phyloP scores from a whole-genome alignment of 768 basidiomycete genomes.

The Rubroboletus pulcherrimus region DNA sequence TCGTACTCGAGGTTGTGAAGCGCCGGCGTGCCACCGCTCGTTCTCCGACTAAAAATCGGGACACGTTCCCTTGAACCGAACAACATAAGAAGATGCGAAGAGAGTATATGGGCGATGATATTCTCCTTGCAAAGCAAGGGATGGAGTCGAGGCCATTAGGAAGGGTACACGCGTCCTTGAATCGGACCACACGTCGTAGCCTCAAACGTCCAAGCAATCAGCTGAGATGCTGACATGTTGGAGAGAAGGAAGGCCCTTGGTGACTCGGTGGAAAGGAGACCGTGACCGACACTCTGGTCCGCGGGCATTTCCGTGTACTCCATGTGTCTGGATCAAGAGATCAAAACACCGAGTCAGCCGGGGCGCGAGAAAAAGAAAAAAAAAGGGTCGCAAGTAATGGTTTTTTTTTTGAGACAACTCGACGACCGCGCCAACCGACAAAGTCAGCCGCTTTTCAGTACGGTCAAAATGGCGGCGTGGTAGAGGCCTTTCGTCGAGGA shows the following conservation, averaged over 20 bases:
- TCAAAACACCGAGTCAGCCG: conserved; percentile 14
- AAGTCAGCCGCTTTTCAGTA: too few relatives aligned
- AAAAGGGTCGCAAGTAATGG: neutral
- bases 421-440: too few relatives aligned
- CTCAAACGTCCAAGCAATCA: neutral
- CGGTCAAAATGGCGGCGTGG: too few relatives aligned
- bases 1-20: neutral
- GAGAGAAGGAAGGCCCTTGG: neutral
- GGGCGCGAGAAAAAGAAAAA: neutral
- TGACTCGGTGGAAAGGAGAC: neutral
- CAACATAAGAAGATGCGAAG: neutral
- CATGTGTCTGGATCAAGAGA: conserved; percentile 7
- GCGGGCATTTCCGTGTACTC: conserved; percentile 17
- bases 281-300: neutral
- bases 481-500: too few relatives aligned
- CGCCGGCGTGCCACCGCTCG: neutral
- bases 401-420: too few relatives aligned
- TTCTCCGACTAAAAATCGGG: neutral
- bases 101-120: neutral
- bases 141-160: neutral
- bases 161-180: too few relatives aligned
- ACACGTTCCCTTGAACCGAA: neutral
- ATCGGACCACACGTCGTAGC: neutral
- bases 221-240: conserved; percentile 1
- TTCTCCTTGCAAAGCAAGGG: neutral